Evolutionary conservation across 352 stramenopile species (phyloP).

Genomic region (Phytophthora cactorum): DNA sequence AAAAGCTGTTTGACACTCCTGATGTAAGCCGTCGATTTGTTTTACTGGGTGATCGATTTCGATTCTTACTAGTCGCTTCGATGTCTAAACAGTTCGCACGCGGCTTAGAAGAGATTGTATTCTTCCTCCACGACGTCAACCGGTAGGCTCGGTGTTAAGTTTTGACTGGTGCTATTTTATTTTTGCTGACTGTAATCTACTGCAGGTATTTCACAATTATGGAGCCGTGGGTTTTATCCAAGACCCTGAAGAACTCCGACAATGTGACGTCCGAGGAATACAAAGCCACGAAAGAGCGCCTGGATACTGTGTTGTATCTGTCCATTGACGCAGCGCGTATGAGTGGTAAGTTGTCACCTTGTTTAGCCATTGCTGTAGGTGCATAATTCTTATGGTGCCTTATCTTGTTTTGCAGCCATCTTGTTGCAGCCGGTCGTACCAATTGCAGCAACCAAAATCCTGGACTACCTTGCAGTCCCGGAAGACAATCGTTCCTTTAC

Average conservation of each 20-base stretch:
- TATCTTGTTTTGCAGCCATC: slow-evolving; percentile 50
- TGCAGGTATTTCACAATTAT: slow-evolving; percentile 77
- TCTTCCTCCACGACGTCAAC: slow-evolving; percentile 86
- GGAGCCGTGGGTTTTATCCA: slow-evolving; percentile 82
- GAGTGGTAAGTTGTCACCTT: slow-evolving; percentile 48
- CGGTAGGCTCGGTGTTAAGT: slow-evolving; percentile 31
- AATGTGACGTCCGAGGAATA: slow-evolving; percentile 43
- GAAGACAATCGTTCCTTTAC: slow-evolving; percentile 51
- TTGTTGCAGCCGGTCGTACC: slow-evolving; percentile 76
- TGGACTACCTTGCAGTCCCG: slow-evolving; percentile 74
- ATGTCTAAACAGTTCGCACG: slow-evolving; percentile 59
- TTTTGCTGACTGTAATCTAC: slow-evolving; percentile 1
- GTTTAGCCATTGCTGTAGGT: not conserved
- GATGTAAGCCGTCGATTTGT: slow-evolving; percentile 52
- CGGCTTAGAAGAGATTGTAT: slow-evolving; percentile 77
- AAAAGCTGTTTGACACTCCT: slow-evolving; percentile 64
- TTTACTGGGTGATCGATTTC: slow-evolving; percentile 4
- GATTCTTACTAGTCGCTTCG: not conserved
- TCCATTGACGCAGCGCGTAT: slow-evolving; percentile 78
- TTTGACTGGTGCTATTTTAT: not conserved
- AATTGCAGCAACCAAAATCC: slow-evolving; percentile 59
- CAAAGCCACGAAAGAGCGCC: slow-evolving; percentile 41
- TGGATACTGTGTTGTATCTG: slow-evolving; percentile 75
- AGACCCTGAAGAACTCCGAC: slow-evolving; percentile 49
- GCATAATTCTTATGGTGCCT: not conserved